Percentiles rank a stretch among this genome's conserved stretches.
phyloP scores from a whole-genome alignment of 192 early-diverging fungal genomes.

The Umbelopsis ramanniana region DNA sequence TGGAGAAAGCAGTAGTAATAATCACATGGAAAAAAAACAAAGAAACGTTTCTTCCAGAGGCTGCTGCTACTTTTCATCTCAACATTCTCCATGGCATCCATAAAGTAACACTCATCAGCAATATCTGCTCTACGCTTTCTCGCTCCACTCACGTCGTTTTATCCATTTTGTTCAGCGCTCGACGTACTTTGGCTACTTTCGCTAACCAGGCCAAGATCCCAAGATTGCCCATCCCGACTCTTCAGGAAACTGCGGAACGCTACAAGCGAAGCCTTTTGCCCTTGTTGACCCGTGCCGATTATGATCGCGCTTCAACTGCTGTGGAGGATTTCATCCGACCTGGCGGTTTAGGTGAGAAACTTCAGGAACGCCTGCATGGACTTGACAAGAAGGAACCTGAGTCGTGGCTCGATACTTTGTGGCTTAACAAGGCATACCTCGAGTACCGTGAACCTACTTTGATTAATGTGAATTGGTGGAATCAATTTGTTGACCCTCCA shows the following conservation, averaged over 20 bases:
- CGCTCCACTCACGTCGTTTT: neutral
- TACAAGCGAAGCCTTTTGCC: constrained; percentile 79
- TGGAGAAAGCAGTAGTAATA: neutral
- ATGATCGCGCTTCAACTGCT: constrained; percentile 60
- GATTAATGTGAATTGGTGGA: constrained; percentile 93
- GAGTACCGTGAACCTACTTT: constrained; percentile 84
- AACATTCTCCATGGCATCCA: constrained; percentile 5
- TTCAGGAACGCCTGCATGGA: constrained; percentile 75
- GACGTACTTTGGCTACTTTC: constrained; percentile 52
- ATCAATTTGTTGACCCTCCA: constrained; percentile 65
- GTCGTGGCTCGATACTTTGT: constrained; percentile 91
- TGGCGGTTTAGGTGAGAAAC: constrained; percentile 70
- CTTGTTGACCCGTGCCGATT: constrained; percentile 64
- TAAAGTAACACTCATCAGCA: neutral
- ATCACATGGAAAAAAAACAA: constrained; percentile 14
- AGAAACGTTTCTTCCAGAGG: neutral
- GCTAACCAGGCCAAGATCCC: constrained; percentile 72
- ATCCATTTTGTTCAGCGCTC: constrained; percentile 2
- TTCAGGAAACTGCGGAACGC: constrained; percentile 75
- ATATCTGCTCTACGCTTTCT: neutral
- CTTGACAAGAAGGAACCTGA: constrained; percentile 70
- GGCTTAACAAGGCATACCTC: constrained; percentile 82
- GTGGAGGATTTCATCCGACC: constrained; percentile 70
- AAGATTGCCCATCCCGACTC: constrained; percentile 82
- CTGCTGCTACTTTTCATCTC: neutral